Percentiles rank a stretch among this genome's conserved stretches.
phyloP scores from a whole-genome alignment of 768 basidiomycete genomes.

The Crucibulum laeve region DNA sequence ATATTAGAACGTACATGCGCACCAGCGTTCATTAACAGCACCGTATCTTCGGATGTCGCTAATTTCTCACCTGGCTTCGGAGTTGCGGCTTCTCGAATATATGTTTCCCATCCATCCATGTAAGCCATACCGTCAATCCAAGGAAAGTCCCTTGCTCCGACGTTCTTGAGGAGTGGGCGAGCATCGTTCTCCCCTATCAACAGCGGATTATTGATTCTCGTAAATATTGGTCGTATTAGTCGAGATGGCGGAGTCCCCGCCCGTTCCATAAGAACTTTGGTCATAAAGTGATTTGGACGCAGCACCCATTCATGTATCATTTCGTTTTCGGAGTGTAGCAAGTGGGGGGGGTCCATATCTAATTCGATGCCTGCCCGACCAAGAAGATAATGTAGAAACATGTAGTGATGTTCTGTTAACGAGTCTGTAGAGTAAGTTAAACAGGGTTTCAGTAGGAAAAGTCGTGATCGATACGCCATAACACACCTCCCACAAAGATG shows the following conservation, averaged over 20 bases:
- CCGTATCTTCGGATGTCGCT: constrained; percentile 8
- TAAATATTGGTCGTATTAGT: constrained; percentile 8
- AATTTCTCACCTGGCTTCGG: constrained; percentile 7
- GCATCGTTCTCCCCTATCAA: constrained; percentile 9
- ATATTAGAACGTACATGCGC: constrained; percentile 7
- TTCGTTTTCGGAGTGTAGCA: constrained; percentile 2
- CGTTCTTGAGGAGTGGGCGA: constrained; percentile 3
- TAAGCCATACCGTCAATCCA: constrained; percentile 9
- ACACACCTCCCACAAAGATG: constrained; percentile 12
- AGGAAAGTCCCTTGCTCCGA: constrained; percentile 8
- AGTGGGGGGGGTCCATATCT: constrained; percentile 4
- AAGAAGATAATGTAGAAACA: too few relatives aligned
- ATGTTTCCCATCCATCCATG: constrained; percentile 12
- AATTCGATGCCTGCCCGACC: constrained; percentile 7
- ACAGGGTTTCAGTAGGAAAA: too few relatives aligned
- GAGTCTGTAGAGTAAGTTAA: background rate
- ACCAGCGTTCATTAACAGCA: constrained; percentile 12
- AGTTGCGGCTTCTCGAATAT: constrained; percentile 4
- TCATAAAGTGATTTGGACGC: constrained; percentile 5
- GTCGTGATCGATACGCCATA: background rate
- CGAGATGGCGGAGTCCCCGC: constrained; percentile 12
- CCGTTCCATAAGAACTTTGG: constrained; percentile 6
- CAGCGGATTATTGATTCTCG: constrained; percentile 12
- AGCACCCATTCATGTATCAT: constrained; percentile 7
- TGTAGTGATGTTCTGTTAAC: too few relatives aligned